These are phyloP conservation scores for Chenopodium berlandieri DNA, from an alignment of 148 eudicot species.

Conservation along the genomic window DNA sequence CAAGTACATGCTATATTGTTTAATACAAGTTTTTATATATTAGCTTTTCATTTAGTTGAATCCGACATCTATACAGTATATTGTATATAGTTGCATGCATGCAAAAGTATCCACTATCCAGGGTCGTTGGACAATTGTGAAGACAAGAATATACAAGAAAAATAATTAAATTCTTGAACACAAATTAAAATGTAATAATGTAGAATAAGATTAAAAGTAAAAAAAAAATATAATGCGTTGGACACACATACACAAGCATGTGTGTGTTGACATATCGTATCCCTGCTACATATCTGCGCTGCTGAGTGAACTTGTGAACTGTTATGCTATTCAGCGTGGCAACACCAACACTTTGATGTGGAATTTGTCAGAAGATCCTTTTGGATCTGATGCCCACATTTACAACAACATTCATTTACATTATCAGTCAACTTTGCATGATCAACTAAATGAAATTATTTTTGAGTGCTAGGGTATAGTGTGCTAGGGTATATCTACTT, in stretches of 20 bases:
- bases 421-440: slow-evolving; percentile 10
- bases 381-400: slow-evolving; percentile 8
- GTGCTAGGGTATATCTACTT: too few relatives aligned
- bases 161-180: not conserved
- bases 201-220: not conserved
- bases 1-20: too few relatives aligned
- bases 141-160: not conserved
- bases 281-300: not conserved
- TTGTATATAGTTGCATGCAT: slow-evolving; percentile 1
- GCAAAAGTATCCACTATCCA: not conserved
- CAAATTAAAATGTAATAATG: not conserved
- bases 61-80: too few relatives aligned
- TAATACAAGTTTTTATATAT: too few relatives aligned
- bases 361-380: slow-evolving; percentile 16
- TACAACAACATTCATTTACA: not conserved
- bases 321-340: slow-evolving; percentile 2
- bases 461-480: too few relatives aligned
- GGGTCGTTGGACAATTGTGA: not conserved
- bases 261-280: not conserved
- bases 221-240: not conserved
- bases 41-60: too few relatives aligned
- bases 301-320: not conserved
- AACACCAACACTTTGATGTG: not conserved
- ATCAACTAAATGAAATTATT: slow-evolving; percentile 3
- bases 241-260: not conserved